Conservation (phyloP, 2,329 filamentous ascomycete genomes). For the Colletotrichum spaethianum region DNA sequence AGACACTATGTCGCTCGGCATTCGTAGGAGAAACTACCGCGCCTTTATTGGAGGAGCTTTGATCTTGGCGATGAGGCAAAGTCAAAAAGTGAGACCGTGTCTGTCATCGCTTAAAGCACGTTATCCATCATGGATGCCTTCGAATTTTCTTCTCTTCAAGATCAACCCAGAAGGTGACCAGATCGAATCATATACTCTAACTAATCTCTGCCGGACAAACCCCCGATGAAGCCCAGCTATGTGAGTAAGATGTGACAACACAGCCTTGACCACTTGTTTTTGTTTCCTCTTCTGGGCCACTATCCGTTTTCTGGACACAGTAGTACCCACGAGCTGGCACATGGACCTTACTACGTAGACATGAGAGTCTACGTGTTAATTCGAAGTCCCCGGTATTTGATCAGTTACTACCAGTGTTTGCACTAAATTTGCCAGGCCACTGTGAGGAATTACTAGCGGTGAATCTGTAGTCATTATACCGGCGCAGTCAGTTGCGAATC, state of each 20-base stretch:
- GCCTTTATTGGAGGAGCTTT: constrained; percentile 4
- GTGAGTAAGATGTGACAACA: too few relatives aligned
- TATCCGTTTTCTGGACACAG: not conserved
- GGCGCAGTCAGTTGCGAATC: too few relatives aligned
- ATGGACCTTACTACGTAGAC: too few relatives aligned
- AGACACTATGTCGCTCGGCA: constrained; percentile 12
- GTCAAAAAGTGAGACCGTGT: constrained; percentile 8
- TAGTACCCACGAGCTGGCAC: not conserved
- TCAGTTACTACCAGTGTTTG: too few relatives aligned
- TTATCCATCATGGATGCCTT: not conserved
- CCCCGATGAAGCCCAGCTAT: not conserved
- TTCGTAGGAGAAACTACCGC: constrained; percentile 10
- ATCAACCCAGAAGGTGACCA: not conserved
- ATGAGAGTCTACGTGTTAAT: too few relatives aligned
- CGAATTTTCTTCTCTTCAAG: not conserved
- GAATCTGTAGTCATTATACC: too few relatives aligned
- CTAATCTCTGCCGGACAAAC: not conserved
- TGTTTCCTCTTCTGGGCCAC: not conserved
- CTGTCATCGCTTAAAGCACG: constrained; percentile 1
- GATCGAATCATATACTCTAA: not conserved
- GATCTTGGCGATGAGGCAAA: constrained; percentile 19
- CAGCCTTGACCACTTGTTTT: not conserved
- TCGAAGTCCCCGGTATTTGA: too few relatives aligned
- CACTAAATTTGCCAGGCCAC: too few relatives aligned
- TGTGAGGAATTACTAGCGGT: too few relatives aligned